Percentiles rank a stretch among this genome's conserved stretches.
These are phyloP conservation scores for Mucor saturninus DNA, from an alignment of 371 early-diverging fungal species.

Conservation along the genomic window DNA sequence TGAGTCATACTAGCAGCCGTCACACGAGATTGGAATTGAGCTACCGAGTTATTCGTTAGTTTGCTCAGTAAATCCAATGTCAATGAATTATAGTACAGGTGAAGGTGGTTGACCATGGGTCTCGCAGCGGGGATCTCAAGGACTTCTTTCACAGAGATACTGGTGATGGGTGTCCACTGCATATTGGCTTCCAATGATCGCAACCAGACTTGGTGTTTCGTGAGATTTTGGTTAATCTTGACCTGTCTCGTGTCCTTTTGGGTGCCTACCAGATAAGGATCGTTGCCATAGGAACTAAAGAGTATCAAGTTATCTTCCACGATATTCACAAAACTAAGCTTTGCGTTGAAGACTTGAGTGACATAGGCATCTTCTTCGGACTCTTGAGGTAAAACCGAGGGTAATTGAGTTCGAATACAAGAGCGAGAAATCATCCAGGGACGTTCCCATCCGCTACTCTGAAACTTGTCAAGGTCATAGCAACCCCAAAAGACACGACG, in stretches of 20 bases:
- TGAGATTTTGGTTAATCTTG: constrained; percentile 1
- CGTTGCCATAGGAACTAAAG: background rate
- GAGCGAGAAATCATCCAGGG: constrained; percentile 40
- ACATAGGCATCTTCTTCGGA: constrained; percentile 13
- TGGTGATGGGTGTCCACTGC: constrained; percentile 37
- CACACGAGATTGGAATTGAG: constrained; percentile 31
- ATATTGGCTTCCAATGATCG: constrained; percentile 24
- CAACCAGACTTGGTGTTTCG: constrained; percentile 4
- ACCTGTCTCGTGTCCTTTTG: background rate
- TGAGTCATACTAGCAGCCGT: constrained; percentile 43
- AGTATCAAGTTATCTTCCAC: constrained; percentile 13
- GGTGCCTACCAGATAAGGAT: background rate
- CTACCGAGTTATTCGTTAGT: constrained; percentile 24
- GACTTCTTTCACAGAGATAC: constrained; percentile 27
- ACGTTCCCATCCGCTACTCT: constrained; percentile 38
- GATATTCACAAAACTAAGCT: constrained; percentile 7
- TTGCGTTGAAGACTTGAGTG: background rate
- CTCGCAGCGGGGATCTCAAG: constrained; percentile 30
- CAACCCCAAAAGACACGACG: constrained; percentile 37
- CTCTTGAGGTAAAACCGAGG: constrained; percentile 20
- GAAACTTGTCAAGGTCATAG: constrained; percentile 39
- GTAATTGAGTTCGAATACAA: constrained; percentile 13
- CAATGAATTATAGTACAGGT: constrained; percentile 29
- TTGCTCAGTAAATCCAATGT: constrained; percentile 22
- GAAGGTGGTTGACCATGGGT: constrained; percentile 31